Evolutionary conservation across 1,139 yeast genomes (phyloP), one percentile per base, ranked within the genome.

Genomic region (Sugiyamaella japonica): DNA sequence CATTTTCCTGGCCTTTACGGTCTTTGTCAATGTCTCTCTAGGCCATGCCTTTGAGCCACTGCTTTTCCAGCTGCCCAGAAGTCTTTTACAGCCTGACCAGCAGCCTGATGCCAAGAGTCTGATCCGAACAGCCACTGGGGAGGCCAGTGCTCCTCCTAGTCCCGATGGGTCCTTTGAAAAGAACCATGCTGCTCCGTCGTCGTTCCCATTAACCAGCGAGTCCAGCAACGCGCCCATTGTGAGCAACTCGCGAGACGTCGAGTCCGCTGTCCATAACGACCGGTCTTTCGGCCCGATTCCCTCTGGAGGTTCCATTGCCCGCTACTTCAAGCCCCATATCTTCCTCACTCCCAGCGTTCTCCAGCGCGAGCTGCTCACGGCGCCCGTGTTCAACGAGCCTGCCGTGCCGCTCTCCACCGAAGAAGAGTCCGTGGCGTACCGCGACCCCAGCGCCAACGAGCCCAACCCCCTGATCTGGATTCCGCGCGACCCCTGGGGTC

Each of bases 401-500:
- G 62, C 66, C 0, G 54, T 59, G 3, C 62, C 60, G 15, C 48
- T 64, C 48, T 57, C 72, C n/a, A 72, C 69, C 13, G 73, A 70
- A 7, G 73, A 67, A 12, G 75, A 72, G 64, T 69, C 70, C 38
- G 75, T 73, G 56, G 95, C 96, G 4, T 93, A 84, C 71, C 80
- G 82, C 63, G 79, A 81, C 62, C 97, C 98, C 1, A 85, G 88
- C 2, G 82, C 85, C 8, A 73, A 80, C 17, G 85, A 84, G 0
- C 72, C 75, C 40, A 79, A 84, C 62, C 96, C 96, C 4, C 76
- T 78, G 25, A 74, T 93, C 17, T 93, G 99, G 99, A 81, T 93
- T 61, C 95, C 97, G 7, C 76, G 77, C 56, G 99, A 93, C 71
- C 83, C 87, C 7, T 80, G 82, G 78, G 98, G 98, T 0, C 79